These are phyloP conservation scores for Musa balbisiana DNA, from an alignment of 202 grass and related monocot genomes.

Conservation along the genomic window DNA sequence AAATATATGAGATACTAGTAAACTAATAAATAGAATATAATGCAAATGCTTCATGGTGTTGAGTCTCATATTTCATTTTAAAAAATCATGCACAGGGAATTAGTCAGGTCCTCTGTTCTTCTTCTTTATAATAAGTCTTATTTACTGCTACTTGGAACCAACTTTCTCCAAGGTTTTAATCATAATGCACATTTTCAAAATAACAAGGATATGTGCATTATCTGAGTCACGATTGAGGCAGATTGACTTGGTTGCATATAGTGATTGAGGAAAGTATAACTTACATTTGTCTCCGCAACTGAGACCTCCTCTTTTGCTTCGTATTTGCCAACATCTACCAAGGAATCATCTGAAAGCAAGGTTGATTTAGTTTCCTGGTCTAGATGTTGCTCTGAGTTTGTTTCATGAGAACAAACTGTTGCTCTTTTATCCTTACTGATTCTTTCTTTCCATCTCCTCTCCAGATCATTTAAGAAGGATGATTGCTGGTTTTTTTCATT, in stretches of 20 bases:
- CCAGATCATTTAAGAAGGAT: slow-evolving; percentile 8
- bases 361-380: slow-evolving; percentile 20
- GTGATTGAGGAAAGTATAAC: slow-evolving; percentile 10
- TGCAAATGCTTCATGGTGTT: not conserved
- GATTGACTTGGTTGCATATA: not conserved
- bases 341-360: slow-evolving; percentile 8
- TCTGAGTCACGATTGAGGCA: not conserved
- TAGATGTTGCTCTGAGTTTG: slow-evolving; percentile 23
- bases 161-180: not conserved
- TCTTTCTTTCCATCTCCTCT: slow-evolving; percentile 22
- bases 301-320: slow-evolving; percentile 16
- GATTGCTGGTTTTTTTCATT: not conserved
- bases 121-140: not conserved
- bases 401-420: not conserved
- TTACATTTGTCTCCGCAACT: slow-evolving; percentile 37
- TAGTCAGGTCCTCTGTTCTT: not conserved
- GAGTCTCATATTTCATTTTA: not conserved
- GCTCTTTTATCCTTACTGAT: slow-evolving; percentile 2
- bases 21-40: not conserved
- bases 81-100: not conserved
- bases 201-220: not conserved
- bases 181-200: not conserved
- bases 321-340: slow-evolving; percentile 10
- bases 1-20: not conserved
- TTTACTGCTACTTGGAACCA: not conserved